Base-by-base conservation (phyloP, 2,329 filamentous ascomycete genomes). In the Penicillium glabrum region DNA sequence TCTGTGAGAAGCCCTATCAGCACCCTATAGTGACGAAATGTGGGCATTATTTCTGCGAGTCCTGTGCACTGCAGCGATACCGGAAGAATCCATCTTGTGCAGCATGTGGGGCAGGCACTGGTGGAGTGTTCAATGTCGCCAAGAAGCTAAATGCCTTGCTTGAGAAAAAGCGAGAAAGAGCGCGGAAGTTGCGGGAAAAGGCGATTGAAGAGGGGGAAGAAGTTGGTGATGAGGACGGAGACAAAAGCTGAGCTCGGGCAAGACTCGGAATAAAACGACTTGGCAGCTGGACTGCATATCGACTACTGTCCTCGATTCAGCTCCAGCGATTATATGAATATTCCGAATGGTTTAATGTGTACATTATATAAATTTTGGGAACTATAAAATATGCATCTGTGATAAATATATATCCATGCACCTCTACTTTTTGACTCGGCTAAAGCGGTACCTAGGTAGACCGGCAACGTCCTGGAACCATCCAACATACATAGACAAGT, bases 11-110 rank as follows among this genome's bases (percentile, higher is more conserved):
- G 37, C 75, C 86, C 1, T 97, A 96, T 75, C 89, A 86, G 67
- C 82, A 85, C 56, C 93, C 95, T 0, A 84, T 98, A 13, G 79
- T 93, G 24, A 98, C 95, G 13, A 89, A 91, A 63, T 99, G 95
- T 65, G 90, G 91, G 0, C 95, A 99, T 73, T 98, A 98, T 74
- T 98, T 98, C 70, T 99, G 95, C 72, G 90, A 97, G 73, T 81
- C 83, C 1, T 99, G 95, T 74, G 95, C 95, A 26, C 79, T 98
- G 66, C 86, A 90, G 71, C 79, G 93, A 62, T 98, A 97, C 72
- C 83, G 89, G 61, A 95, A 91, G 70, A 91, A 93, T 66, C 93
- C 93, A 4, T 86, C 85, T 3, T 98, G 95, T 73, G 91, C 90
- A 2, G 89, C 89, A 4, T 98, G 95, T 72, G 90, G 91, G 1